Evolutionary conservation across 352 stramenopile species (phyloP).

Genomic region (Globisporangium paddicum): DNA sequence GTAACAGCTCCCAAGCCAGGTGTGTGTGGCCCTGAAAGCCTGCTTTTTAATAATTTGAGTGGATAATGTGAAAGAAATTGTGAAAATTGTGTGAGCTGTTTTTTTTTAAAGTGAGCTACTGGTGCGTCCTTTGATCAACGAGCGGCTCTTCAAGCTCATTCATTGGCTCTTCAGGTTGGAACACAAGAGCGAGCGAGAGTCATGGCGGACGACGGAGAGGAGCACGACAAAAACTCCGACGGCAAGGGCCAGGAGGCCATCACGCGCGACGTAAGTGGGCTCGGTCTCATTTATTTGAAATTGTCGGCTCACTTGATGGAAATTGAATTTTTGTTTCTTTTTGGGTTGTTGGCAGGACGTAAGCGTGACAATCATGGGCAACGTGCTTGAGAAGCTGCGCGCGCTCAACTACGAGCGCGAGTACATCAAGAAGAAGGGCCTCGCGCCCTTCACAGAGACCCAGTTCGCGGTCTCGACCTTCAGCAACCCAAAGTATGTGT

Average conservation of each 20-base stretch:
- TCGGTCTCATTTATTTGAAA: neutral
- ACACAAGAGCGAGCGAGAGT: neutral
- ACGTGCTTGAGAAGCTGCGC: constrained; percentile 79
- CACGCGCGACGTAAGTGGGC: constrained; percentile 22
- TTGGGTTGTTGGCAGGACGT: constrained; percentile 73
- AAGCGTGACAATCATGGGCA: constrained; percentile 76
- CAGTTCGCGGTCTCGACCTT: constrained; percentile 59
- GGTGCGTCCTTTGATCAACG: neutral
- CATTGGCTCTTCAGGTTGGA: neutral
- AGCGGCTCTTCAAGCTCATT: neutral
- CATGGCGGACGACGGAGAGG: constrained; percentile 27
- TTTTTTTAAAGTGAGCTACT: neutral
- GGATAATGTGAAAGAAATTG: neutral
- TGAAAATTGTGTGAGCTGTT: neutral
- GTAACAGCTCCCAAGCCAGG: neutral
- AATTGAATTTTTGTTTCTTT: too few relatives aligned
- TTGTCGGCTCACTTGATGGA: too few relatives aligned
- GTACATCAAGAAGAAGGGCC: constrained; percentile 69
- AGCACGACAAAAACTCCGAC: constrained; percentile 14
- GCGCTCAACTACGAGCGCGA: constrained; percentile 78
- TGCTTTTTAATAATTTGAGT: neutral
- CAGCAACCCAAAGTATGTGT: constrained; percentile 39
- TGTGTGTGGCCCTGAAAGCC: too few relatives aligned
- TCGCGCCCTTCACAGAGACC: constrained; percentile 61
- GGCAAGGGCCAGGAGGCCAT: constrained; percentile 18